Evolutionary conservation across 2,329 filamentous ascomycete species (phyloP), one percentile per base, ranked within the genome.

Genomic region (Colletotrichum sp.): DNA sequence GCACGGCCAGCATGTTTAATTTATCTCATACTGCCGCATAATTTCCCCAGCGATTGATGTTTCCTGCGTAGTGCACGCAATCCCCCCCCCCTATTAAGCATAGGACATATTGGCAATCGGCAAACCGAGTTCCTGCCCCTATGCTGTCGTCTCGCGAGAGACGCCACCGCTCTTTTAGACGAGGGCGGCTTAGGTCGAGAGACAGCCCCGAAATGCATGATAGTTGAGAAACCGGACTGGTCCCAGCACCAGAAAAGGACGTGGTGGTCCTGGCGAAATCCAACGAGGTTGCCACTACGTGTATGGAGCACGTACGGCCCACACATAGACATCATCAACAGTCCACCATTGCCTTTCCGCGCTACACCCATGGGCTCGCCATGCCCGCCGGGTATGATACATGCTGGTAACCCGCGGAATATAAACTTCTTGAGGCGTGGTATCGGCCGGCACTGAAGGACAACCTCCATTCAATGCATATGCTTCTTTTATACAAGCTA

Each of bases 301-400:
- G 12, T n/a, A n/a, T 61, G 5, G 32, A 61, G 58, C 26, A 34
- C 16, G 28, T 24, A 34, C 9, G 32, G 6, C 26, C 30, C 28
- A n/a, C 28, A 16, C 24, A 18, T n/a, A 9, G 57, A 60, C 24
- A 13, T 57, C 52, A 28, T 57, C n/a, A 57, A 28, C 26, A 60
- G 10, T 18, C 16, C 28, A 28, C 24, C 57, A 9, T 30, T 60
- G 57, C 26, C 21, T 18, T 60, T 30, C 12, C 57, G 30, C 18
- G 57, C 28, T 13, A 32, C 16, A 18, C 89, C 88, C 0, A 88
- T 87, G 12, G 90, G 90, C 2, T 90, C 85, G 82, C 92, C 90
- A 80, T 90, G 92, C 4, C 79, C 75, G 34, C 81, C 0, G 88
- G 89, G 76, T n/a, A 48, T 48, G 38, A 48, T 48, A n/a, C 5